Conservation (phyloP, 805 yeast species). For the Lipomyces chichibuensis region DNA sequence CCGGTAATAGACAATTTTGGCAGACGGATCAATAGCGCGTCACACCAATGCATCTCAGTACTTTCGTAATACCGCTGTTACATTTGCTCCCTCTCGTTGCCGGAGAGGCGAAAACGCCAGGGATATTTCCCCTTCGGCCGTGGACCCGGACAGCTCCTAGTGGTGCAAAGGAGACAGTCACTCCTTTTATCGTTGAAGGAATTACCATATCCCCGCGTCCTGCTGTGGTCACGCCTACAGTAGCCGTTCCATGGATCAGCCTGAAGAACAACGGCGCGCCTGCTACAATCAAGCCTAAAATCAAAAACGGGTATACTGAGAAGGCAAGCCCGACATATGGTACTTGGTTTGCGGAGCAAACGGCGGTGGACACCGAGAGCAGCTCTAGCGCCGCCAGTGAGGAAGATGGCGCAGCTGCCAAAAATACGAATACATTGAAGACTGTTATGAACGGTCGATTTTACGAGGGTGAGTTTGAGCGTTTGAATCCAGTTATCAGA, state of each 20-base stretch:
- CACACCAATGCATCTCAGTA: conserved; percentile 7
- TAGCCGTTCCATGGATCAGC: conserved; percentile 79
- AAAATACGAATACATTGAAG: neutral
- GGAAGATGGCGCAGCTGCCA: conserved; percentile 4
- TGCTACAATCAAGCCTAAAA: conserved; percentile 73
- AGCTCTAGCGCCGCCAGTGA: conserved; percentile 1
- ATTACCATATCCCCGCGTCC: conserved; percentile 64
- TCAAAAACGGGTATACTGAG: conserved; percentile 64
- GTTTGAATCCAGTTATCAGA: conserved; percentile 75
- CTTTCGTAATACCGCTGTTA: conserved; percentile 1
- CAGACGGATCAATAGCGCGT: neutral
- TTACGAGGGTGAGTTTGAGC: conserved; percentile 44
- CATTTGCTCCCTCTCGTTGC: conserved; percentile 21
- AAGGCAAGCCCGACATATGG: conserved; percentile 71
- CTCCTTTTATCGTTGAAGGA: conserved; percentile 65
- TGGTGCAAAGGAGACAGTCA: conserved; percentile 56
- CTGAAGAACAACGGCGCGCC: conserved; percentile 78
- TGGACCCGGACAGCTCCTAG: conserved; percentile 37
- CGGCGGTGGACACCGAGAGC: conserved; percentile 38
- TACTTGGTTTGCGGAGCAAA: conserved; percentile 63
- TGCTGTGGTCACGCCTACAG: conserved; percentile 47
- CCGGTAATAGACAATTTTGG: no score
- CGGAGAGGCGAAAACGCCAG: conserved; percentile 34
- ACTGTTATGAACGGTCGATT: conserved; percentile 22
- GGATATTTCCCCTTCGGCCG: conserved; percentile 29